A percentile compares a stretch with the other conserved stretches of the same genome.
These are phyloP conservation scores for Ascodesmis nigricans DNA, from an alignment of 495 filamentous ascomycete genomes.

Conservation along the genomic window DNA sequence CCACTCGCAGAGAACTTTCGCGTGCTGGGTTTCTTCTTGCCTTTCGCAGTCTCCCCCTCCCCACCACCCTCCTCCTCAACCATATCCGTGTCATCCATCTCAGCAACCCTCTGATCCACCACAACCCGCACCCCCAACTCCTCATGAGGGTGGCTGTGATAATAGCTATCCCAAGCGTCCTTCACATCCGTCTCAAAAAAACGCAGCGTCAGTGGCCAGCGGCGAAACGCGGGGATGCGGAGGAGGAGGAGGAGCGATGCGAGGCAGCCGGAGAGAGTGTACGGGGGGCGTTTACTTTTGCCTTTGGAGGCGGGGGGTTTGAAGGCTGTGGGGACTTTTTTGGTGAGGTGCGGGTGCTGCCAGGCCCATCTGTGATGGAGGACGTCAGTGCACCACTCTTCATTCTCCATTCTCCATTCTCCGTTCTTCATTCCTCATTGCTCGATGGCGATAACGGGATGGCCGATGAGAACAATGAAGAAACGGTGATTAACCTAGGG, in stretches of 20 bases:
- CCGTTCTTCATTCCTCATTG: too few relatives aligned
- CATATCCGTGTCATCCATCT: slow-evolving; percentile 3
- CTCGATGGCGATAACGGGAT: background rate
- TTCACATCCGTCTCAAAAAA: slow-evolving; percentile 58
- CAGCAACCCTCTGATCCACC: slow-evolving; percentile 26
- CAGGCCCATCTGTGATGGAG: slow-evolving; percentile 89
- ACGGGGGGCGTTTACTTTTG: slow-evolving; percentile 24
- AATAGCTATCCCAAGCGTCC: slow-evolving; percentile 41
- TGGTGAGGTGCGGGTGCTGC: slow-evolving; percentile 55
- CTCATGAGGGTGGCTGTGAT: slow-evolving; percentile 27
- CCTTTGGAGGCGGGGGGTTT: slow-evolving; percentile 24
- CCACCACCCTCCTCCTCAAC: slow-evolving; percentile 7
- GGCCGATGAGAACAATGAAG: background rate
- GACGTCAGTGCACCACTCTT: too few relatives aligned
- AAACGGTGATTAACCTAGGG: background rate
- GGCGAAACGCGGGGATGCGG: slow-evolving; percentile 47
- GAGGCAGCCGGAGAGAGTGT: slow-evolving; percentile 30
- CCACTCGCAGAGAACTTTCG: slow-evolving; percentile 6
- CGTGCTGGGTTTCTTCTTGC: slow-evolving; percentile 7
- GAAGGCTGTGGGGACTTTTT: slow-evolving; percentile 45
- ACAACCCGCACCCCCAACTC: slow-evolving; percentile 32
- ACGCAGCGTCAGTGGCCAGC: slow-evolving; percentile 62
- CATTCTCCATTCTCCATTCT: too few relatives aligned
- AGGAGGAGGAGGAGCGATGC: slow-evolving; percentile 58
- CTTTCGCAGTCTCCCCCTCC: slow-evolving; percentile 11